Evolutionary conservation across 257 asterid genomes (phyloP).

Genomic region (Solanum appendiculatum): DNA sequence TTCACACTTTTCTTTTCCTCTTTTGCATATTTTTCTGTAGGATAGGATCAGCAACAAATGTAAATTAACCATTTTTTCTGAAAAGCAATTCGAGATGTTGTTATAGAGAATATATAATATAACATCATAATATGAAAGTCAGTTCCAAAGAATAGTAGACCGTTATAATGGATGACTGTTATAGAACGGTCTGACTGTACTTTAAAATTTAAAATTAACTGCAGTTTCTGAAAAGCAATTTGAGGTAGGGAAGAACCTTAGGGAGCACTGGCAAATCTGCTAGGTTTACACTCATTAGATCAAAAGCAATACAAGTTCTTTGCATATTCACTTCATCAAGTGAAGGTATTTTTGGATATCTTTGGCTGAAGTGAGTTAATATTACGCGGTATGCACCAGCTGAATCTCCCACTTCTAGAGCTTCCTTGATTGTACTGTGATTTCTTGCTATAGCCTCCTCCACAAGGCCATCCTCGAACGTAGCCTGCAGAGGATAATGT

Average conservation of each 20-base stretch:
- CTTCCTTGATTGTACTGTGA: conserved; percentile 83
- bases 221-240: conserved; percentile 40
- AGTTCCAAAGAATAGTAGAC: background rate
- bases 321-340: conserved; percentile 60
- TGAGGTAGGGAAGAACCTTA: conserved; percentile 55
- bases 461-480: background rate
- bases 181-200: background rate
- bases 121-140: background rate
- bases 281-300: conserved; percentile 79
- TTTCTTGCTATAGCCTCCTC: background rate
- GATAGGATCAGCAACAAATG: background rate
- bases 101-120: too few relatives aligned
- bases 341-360: conserved; percentile 93
- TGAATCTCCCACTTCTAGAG: conserved; percentile 57
- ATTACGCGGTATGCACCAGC: conserved; percentile 79
- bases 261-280: conserved; percentile 79
- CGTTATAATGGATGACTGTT: background rate
- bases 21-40: background rate
- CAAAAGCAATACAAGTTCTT: conserved; percentile 79
- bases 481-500: background rate
- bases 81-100: conserved; percentile 46
- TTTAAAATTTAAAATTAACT: background rate
- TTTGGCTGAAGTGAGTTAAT: conserved; percentile 92
- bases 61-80: conserved; percentile 18
- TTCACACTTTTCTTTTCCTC: background rate